Evolutionary conservation across 2,329 filamentous ascomycete genomes (phyloP).

Genomic region (Cucurbitaria berberidis): DNA sequence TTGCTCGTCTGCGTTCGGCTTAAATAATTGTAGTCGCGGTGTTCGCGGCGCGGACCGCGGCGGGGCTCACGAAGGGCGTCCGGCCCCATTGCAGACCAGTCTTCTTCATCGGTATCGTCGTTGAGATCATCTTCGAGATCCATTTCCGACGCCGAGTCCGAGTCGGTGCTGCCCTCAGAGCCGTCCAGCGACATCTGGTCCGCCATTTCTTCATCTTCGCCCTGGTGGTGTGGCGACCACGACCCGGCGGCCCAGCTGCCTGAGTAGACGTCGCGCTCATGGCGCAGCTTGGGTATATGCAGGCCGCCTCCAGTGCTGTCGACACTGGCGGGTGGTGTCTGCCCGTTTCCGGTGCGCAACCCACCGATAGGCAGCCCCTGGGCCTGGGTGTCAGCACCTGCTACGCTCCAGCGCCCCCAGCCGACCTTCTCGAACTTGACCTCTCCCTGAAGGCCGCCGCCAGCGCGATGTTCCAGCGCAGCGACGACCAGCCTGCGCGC

Average conservation of each 20-base stretch:
- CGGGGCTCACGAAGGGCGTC: slow-evolving; percentile 74
- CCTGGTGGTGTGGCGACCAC: slow-evolving; percentile 65
- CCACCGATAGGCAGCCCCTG: slow-evolving; percentile 47
- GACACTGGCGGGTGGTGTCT: slow-evolving; percentile 60
- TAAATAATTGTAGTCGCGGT: slow-evolving; percentile 49
- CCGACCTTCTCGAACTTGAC: slow-evolving; percentile 94
- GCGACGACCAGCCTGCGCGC: slow-evolving; percentile 90
- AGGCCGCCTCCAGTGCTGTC: slow-evolving; percentile 50
- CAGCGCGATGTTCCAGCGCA: slow-evolving; percentile 80
- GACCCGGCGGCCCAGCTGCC: slow-evolving; percentile 73
- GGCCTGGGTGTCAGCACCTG: slow-evolving; percentile 60
- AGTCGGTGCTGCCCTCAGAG: slow-evolving; percentile 69
- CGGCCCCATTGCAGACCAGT: slow-evolving; percentile 90
- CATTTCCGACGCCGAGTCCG: slow-evolving; percentile 73
- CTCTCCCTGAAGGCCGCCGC: slow-evolving; percentile 67
- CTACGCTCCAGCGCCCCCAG: slow-evolving; percentile 91
- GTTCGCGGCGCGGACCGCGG: slow-evolving; percentile 38
- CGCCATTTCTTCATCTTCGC: slow-evolving; percentile 62
- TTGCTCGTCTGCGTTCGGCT: slow-evolving; percentile 44
- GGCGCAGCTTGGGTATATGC: slow-evolving; percentile 52
- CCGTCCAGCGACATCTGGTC: slow-evolving; percentile 93
- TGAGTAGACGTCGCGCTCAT: slow-evolving; percentile 50
- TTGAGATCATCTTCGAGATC: slow-evolving; percentile 73
- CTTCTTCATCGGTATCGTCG: slow-evolving; percentile 92
- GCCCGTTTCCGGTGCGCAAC: slow-evolving; percentile 35